Evolutionary conservation across 805 yeast species (phyloP).

Genomic region (Dipodascus geniculatus): DNA sequence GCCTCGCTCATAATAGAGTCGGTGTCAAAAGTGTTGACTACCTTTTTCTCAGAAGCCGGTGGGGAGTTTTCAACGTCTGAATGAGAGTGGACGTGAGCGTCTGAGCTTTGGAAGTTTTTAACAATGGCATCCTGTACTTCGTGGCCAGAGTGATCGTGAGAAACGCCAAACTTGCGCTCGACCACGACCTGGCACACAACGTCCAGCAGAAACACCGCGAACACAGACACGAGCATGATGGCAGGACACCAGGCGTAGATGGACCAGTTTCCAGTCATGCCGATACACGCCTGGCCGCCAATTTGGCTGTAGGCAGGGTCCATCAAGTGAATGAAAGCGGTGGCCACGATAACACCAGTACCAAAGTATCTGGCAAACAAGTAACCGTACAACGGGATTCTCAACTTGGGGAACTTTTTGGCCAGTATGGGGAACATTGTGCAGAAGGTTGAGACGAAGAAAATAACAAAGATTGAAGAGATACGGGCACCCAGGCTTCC

Average conservation of each 20-base stretch:
- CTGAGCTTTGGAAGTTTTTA: conserved; percentile 11
- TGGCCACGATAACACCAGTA: conserved; percentile 66
- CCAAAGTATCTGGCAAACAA: conserved; percentile 40
- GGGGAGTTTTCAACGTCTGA: conserved; percentile 9
- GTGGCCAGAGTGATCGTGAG: conserved; percentile 19
- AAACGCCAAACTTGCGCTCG: conserved; percentile 25
- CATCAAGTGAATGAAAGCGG: conserved; percentile 60
- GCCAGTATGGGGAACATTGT: conserved; percentile 35
- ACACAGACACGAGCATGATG: conserved; percentile 36
- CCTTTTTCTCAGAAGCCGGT: neutral
- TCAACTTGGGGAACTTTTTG: conserved; percentile 13
- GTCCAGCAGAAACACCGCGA: conserved; percentile 38
- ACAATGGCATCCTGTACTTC: conserved; percentile 12
- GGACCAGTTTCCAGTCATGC: conserved; percentile 34
- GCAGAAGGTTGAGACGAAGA: conserved; percentile 34
- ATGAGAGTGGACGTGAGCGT: conserved; percentile 9
- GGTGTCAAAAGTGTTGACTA: conserved; percentile 26
- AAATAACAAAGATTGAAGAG: conserved; percentile 51
- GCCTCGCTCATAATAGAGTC: neutral
- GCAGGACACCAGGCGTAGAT: conserved; percentile 49
- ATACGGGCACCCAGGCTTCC: conserved; percentile 37
- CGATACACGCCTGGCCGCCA: conserved; percentile 29
- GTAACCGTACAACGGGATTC: conserved; percentile 24
- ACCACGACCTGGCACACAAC: conserved; percentile 35
- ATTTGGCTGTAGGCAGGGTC: conserved; percentile 27